These are phyloP conservation scores for Erysimum cheiranthoides DNA, from an alignment of 345 rosid genomes.

Conservation along the genomic window DNA sequence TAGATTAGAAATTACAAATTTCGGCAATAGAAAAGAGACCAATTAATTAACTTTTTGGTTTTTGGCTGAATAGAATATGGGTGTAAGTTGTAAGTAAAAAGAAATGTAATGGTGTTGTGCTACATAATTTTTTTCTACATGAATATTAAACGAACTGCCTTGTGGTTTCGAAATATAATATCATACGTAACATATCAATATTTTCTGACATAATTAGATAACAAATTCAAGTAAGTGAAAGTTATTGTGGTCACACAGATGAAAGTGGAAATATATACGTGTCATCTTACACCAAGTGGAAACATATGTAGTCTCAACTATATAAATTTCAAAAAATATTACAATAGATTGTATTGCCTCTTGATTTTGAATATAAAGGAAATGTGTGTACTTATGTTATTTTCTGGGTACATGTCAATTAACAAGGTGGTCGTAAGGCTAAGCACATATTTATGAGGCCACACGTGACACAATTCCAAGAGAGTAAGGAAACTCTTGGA, in stretches of 20 bases:
- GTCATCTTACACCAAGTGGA: neutral
- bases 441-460: constrained; percentile 28
- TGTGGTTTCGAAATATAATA: neutral
- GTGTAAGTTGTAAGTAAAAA: too few relatives aligned
- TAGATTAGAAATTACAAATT: neutral
- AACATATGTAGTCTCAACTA: neutral
- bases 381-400: neutral
- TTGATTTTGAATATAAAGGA: neutral
- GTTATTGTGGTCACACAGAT: neutral
- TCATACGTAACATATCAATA: neutral
- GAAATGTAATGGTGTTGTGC: neutral
- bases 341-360: neutral
- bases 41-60: neutral
- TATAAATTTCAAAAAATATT: neutral
- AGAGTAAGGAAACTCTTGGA: constrained; percentile 16
- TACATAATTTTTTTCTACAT: neutral
- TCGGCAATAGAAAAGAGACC: neutral
- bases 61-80: too few relatives aligned
- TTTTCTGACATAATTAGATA: neutral
- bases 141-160: neutral
- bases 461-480: constrained; percentile 24
- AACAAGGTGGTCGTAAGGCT: constrained; percentile 6
- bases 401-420: constrained; percentile 18
- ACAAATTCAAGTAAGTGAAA: neutral
- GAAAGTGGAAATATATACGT: neutral